These are phyloP conservation scores for Aureobasidium vineae DNA, from an alignment of 2,329 filamentous ascomycete genomes.

Conservation along the genomic window DNA sequence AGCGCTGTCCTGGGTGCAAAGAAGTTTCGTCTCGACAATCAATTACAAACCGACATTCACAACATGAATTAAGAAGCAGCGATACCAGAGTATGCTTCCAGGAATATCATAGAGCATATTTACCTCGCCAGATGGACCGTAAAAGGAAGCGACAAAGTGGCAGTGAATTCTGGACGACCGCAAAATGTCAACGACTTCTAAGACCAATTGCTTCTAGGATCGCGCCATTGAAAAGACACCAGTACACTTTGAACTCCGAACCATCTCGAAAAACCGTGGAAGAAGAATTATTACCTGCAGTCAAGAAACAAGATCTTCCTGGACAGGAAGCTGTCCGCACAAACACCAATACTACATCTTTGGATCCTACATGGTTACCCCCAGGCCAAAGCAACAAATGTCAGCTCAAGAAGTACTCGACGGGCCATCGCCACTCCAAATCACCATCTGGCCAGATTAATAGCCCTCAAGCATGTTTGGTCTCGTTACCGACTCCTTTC, in stretches of 20 bases:
- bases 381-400: neutral
- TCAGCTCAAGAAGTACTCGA: slow-evolving; percentile 16
- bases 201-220: slow-evolving; percentile 45
- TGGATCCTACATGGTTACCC: slow-evolving; percentile 31
- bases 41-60: neutral
- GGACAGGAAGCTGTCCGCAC: neutral
- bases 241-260: slow-evolving; percentile 14
- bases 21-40: neutral
- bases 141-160: slow-evolving; percentile 25
- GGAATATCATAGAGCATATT: neutral
- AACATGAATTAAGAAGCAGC: slow-evolving; percentile 16
- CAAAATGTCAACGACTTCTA: slow-evolving; percentile 46
- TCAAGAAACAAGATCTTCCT: neutral
- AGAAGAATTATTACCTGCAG: neutral
- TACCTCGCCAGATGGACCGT: slow-evolving; percentile 9
- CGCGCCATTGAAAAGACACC: slow-evolving; percentile 40
- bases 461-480: slow-evolving; percentile 1
- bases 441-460: neutral
- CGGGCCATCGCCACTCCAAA: neutral
- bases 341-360: neutral
- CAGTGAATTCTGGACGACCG: slow-evolving; percentile 40
- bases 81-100: neutral
- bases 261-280: neutral
- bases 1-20: neutral
- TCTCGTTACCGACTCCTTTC: slow-evolving; percentile 28